Conservation (phyloP, 176 grass and related monocot genomes). For the Ensete ventricosum region DNA sequence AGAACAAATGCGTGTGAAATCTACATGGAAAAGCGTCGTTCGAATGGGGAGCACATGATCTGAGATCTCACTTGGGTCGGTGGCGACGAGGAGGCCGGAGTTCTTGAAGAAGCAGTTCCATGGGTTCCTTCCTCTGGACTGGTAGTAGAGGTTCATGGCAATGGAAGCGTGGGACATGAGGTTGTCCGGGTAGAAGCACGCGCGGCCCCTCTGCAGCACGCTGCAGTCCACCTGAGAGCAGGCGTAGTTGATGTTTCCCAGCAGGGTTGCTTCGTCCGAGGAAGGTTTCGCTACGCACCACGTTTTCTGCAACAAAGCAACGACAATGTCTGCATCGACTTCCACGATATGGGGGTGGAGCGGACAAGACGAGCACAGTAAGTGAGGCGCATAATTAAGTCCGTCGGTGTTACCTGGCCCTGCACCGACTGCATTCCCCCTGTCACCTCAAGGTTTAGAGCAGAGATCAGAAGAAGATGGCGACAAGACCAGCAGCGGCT, state of each 20-base stretch:
- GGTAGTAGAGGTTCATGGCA: constrained; percentile 95
- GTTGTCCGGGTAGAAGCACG: constrained; percentile 58
- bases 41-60: neutral
- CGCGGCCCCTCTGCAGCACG: constrained; percentile 43
- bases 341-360: too few species aligned
- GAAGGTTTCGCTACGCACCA: constrained; percentile 89
- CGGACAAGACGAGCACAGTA: too few species aligned
- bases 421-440: too few species aligned
- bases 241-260: constrained; percentile 55
- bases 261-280: constrained; percentile 33
- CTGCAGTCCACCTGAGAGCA: constrained; percentile 64
- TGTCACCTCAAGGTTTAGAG: neutral
- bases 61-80: constrained; percentile 51
- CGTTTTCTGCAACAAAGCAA: constrained; percentile 40
- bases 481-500: neutral
- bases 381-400: too few species aligned
- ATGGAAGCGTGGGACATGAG: constrained; percentile 55
- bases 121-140: constrained; percentile 45
- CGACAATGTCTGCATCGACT: too few species aligned
- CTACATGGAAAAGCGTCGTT: too few species aligned
- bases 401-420: too few species aligned
- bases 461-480: constrained; percentile 4
- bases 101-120: constrained; percentile 80
- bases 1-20: neutral
- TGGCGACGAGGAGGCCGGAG: constrained; percentile 45